Percentiles rank a stretch among this genome's conserved stretches.
Evolutionary conservation across 352 stramenopile genomes (phyloP).

Genomic region (Phytopythium cucurbitacearum): DNA sequence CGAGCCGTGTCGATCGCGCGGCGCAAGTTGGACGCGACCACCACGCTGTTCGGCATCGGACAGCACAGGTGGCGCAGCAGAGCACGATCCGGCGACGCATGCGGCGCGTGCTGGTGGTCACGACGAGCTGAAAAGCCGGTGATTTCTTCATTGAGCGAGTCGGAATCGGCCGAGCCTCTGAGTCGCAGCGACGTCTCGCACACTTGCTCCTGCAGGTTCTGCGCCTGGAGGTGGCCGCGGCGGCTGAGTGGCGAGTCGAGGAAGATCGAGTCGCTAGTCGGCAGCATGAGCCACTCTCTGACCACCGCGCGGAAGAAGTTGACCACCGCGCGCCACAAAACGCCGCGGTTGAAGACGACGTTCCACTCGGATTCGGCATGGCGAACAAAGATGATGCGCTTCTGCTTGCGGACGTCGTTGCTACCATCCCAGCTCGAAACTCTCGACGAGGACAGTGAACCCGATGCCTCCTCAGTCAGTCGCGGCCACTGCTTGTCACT

Average conservation of each 20-base stretch:
- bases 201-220: conserved; percentile 45
- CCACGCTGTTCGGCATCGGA: conserved; percentile 43
- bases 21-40: conserved; percentile 73
- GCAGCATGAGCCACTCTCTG: conserved; percentile 65
- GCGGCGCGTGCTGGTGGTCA: conserved; percentile 11
- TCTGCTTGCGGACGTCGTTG: conserved; percentile 18
- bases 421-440: neutral
- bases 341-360: conserved; percentile 81
- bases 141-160: neutral
- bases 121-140: conserved; percentile 4
- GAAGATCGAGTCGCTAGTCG: conserved; percentile 72
- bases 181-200: conserved; percentile 14
- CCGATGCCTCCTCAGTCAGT: neutral
- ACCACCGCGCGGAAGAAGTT: conserved; percentile 48
- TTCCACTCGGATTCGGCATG: conserved; percentile 89
- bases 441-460: neutral
- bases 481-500: conserved; percentile 52
- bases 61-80: conserved; percentile 45
- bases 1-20: conserved; percentile 77
- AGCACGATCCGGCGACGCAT: conserved; percentile 14
- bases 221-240: conserved; percentile 50
- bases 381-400: conserved; percentile 81
- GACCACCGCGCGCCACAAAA: conserved; percentile 35
- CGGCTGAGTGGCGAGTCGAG: conserved; percentile 81
- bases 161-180: neutral